phyloP scores from a whole-genome alignment of 75 land plant species.

The Isoetes taiwanensis region DNA sequence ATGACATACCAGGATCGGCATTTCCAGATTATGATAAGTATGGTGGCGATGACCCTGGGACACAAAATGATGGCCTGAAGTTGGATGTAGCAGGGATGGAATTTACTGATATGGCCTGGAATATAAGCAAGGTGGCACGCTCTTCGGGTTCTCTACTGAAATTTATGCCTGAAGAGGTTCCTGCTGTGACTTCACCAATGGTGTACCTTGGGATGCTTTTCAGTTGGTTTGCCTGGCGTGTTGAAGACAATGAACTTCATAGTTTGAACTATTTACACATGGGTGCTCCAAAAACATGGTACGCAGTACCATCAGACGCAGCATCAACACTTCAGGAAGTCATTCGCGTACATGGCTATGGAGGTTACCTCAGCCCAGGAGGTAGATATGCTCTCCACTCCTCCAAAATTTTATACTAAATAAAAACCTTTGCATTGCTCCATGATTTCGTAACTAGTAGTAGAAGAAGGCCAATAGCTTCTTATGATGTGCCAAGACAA shows the following conservation, averaged over 20 bases:
- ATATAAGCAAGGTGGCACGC: conserved; percentile 75
- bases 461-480: too few species aligned
- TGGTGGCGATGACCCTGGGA: too few species aligned
- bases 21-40: too few species aligned
- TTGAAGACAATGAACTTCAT: conserved; percentile 95
- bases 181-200: conserved; percentile 99
- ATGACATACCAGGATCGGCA: conserved; percentile 97
- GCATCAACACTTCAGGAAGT: conserved; percentile 90
- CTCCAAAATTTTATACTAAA: too few species aligned
- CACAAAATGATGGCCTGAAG: too few species aligned
- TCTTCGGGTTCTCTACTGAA: conserved; percentile 70
- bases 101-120: conserved; percentile 72
- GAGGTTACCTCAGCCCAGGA: conserved; percentile 63
- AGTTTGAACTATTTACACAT: conserved; percentile 91
- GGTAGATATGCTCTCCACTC: too few species aligned
- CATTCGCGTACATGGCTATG: conserved; percentile 75
- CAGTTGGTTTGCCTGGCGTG: conserved; percentile 99
- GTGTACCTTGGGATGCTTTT: conserved; percentile 94
- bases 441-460: too few species aligned
- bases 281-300: conserved; percentile 96
- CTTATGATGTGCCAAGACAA: too few species aligned
- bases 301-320: conserved; percentile 92
- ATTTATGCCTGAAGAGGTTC: conserved; percentile 97
- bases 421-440: too few species aligned
- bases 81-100: conserved; percentile 33